Conservation (phyloP, 139 green algal species). For the Chlamydomonas sp. region DNA sequence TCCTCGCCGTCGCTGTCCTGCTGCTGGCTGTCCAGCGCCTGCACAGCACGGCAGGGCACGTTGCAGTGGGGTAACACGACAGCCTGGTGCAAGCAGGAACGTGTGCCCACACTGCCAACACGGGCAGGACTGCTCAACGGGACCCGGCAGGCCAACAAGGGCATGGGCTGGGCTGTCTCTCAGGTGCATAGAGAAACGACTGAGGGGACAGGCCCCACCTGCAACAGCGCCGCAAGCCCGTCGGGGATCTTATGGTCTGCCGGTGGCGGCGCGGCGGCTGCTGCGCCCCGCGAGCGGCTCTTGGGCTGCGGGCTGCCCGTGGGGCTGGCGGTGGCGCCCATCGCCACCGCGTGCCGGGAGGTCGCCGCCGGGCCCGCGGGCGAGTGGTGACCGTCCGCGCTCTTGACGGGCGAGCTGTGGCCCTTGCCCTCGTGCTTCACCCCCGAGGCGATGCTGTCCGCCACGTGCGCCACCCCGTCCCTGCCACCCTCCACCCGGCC, state of each 20-base stretch:
- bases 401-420: not conserved
- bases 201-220: not conserved
- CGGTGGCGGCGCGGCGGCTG: not conserved
- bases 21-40: conserved; percentile 31
- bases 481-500: too few relatives aligned
- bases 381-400: not conserved
- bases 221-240: conserved; percentile 23
- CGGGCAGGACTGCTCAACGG: not conserved
- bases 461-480: too few relatives aligned
- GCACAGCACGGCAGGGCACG: not conserved
- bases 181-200: too few relatives aligned
- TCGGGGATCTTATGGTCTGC: conserved; percentile 14
- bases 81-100: too few relatives aligned
- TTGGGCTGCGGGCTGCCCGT: not conserved
- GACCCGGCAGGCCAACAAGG: too few relatives aligned
- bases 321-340: not conserved
- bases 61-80: too few relatives aligned
- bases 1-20: not conserved
- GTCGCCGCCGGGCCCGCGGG: not conserved
- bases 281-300: not conserved
- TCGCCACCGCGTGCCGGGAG: not conserved
- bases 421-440: too few relatives aligned
- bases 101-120: not conserved
- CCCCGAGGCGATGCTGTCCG: too few relatives aligned
- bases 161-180: too few relatives aligned